Base-by-base conservation (phyloP, 2,329 filamentous ascomycete genomes). In the Phialophora macrospora region DNA sequence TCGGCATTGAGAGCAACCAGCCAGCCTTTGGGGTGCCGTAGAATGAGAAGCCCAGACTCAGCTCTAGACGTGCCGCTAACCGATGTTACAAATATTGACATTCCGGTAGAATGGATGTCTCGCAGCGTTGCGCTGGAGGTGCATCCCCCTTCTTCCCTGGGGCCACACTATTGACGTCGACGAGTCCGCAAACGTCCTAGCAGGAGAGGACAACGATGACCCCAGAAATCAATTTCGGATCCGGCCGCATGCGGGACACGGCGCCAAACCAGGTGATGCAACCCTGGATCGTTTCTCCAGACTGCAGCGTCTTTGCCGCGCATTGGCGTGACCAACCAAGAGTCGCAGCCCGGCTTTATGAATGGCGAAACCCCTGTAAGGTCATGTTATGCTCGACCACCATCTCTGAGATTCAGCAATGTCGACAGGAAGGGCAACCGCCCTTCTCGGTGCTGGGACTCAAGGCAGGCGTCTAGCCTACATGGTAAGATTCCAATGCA, bases 401-500 rank as follows among this genome's bases (percentile, higher is more conserved):
- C 52, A 34, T 55, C 24, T 55, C n/a, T 24, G 22, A 17, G 38
- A 32, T 55, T 28, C 9, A 55, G 12, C 11, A 34, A 55, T 55
- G 52, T 14, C 28, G 52, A 55, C 30, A 24, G 55, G 56, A 49
- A 63, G 20, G 56, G 49, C 57, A 9, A 73, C 74, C 30, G 68
- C 69, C n/a, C 69, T 74, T n/a, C 52, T 77, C 6, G 76, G 76
- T 8, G 76, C 75, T 26, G 76, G 76, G 20, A 76, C 75, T 26
- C 76, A 78, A 66, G 76, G 76, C 4, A 70, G 75, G 61, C 71
- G 76, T n/a, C 71, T 78, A 20, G 76, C 76, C 46, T 76, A 74
- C 52, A 78, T 78, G 76, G 76, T 77, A 70, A 62, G 17, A 11
- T 20, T n/a, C 17, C n/a, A 1, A 17, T n/a, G 38, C 38, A 44